Evolutionary conservation across 257 asterid species (phyloP).

Genomic region (Capsicum chinense): DNA sequence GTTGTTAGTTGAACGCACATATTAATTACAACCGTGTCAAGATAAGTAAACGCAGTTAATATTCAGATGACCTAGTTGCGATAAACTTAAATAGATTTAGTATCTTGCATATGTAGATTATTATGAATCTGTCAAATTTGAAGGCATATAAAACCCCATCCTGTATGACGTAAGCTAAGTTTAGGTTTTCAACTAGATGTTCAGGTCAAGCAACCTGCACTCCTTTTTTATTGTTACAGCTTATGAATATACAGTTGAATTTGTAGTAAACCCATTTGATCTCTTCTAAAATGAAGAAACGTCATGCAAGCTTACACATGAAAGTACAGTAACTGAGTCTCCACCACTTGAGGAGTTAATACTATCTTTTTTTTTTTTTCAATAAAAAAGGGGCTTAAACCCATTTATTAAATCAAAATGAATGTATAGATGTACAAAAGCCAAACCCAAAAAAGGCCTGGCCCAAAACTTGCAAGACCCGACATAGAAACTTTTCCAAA

Average conservation of each 20-base stretch:
- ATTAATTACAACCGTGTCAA: background rate
- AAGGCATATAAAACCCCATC: conserved; percentile 3
- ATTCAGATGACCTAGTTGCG: background rate
- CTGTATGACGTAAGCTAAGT: conserved; percentile 1
- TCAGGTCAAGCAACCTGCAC: background rate
- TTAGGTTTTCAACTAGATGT: background rate
- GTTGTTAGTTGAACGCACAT: background rate
- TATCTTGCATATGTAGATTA: conserved; percentile 19
- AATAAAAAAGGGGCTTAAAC: too few species aligned
- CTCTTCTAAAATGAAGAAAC: conserved; percentile 17
- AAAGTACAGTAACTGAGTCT: background rate
- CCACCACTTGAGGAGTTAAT: background rate
- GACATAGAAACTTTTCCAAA: too few species aligned
- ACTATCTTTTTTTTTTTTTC: background rate
- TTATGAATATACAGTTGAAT: conserved; percentile 1
- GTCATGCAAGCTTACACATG: conserved; percentile 9
- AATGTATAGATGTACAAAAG: too few species aligned
- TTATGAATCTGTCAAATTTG: background rate
- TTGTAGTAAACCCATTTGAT: background rate
- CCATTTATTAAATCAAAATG: too few species aligned
- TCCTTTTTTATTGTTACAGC: background rate
- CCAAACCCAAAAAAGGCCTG: too few species aligned
- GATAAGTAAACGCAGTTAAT: background rate
- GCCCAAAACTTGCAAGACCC: too few species aligned
- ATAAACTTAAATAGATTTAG: conserved; percentile 2